These are phyloP conservation scores for Ricinus communis DNA, from an alignment of 345 rosid genomes.

Conservation along the genomic window DNA sequence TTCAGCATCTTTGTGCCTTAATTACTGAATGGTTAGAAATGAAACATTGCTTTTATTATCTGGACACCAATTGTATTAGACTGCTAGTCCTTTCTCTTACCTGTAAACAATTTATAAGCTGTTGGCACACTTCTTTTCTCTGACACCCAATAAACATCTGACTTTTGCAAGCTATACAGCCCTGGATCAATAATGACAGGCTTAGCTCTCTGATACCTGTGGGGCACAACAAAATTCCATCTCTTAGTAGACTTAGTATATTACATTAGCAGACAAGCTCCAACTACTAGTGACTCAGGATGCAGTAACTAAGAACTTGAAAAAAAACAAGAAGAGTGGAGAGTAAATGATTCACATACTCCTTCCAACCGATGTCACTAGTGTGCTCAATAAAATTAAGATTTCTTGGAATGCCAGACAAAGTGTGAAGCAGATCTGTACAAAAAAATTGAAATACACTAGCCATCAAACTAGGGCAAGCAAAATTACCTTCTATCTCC, in stretches of 20 bases:
- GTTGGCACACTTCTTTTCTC: slow-evolving; percentile 55
- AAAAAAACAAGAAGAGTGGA: not conserved
- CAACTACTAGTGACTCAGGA: not conserved
- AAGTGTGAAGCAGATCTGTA: slow-evolving; percentile 66
- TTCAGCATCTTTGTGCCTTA: not conserved
- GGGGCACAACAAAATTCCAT: slow-evolving; percentile 16
- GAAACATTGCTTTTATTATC: not conserved
- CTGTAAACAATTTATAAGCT: slow-evolving; percentile 65
- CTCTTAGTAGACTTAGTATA: slow-evolving; percentile 9
- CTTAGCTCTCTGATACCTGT: slow-evolving; percentile 62
- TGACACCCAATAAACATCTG: slow-evolving; percentile 62
- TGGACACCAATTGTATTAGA: not conserved
- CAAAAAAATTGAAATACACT: not conserved
- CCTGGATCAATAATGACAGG: slow-evolving; percentile 74
- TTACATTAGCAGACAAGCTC: not conserved
- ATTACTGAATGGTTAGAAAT: not conserved
- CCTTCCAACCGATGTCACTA: slow-evolving; percentile 88
- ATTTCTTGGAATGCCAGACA: slow-evolving; percentile 57
- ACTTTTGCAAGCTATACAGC: slow-evolving; percentile 50
- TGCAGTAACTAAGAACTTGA: not conserved
- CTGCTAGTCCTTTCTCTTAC: slow-evolving; percentile 26
- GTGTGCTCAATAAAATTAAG: slow-evolving; percentile 84
- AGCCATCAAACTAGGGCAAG: not conserved
- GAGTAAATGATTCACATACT: slow-evolving; percentile 42
- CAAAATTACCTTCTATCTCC: not conserved